Base-by-base conservation (phyloP, 768 basidiomycete genomes). In the Suillus ampliporus region DNA sequence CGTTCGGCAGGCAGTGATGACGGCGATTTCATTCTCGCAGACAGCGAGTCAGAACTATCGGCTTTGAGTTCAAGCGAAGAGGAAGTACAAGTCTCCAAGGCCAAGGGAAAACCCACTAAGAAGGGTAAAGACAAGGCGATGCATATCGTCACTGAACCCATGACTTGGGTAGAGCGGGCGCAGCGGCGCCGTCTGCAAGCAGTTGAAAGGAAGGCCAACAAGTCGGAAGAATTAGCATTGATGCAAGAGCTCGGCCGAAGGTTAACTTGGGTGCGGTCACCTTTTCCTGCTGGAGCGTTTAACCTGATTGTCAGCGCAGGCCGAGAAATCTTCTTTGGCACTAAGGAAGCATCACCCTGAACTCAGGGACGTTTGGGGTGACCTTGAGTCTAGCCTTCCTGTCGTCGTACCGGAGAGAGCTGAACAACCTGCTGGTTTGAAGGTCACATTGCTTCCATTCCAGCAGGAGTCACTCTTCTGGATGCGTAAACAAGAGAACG, bases 401-500 rank as follows among this genome's bases (percentile, higher is more conserved):
- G 79, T 90, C 51, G 78, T 87, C 61, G 77, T 82, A 35, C 94
- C 95, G 2, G 77, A 84, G 57, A 85, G 86, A 68, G 91, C 90
- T 52, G 84, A 85, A 34, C 95, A 96, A 61, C 96, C 97, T 2
- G 79, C 78, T 2, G 88, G 88, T n/a, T 79, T 99, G 63, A 97
- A 94, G 73, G 84, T 93, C 56, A 87, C 84, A 0, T 84, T 99
- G 4, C 80, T 99, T 40, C 97, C 96, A 1, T 99, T 99, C 84
- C 97, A 99, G 74, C 87, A 86, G 58, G 97, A 99, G 78, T 94
- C 93, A 77, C 80, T 99, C 65, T 89, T 82, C 70, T 99, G 97
- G 97, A 97, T 99, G 94, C 85, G 87, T 67, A 84, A 93, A 71
- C 97, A 99, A 78, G 97, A 99, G 74, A 79, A 88, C 59, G 84